Conservation (phyloP, 73 alveolate species). For the Paramecium sexaurelia region DNA sequence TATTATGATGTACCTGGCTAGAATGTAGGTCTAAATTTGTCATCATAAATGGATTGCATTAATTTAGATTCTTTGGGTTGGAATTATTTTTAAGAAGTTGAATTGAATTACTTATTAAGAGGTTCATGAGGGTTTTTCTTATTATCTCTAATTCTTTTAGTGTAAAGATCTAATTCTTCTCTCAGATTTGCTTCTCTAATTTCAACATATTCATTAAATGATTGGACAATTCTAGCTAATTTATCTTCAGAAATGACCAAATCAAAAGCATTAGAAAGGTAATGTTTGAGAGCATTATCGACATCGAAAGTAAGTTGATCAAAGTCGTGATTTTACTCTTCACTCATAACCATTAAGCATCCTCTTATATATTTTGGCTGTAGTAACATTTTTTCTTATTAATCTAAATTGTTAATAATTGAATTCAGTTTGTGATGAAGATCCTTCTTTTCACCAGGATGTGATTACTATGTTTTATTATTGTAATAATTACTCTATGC, state of each 20-base stretch:
- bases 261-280: neutral
- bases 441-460: neutral
- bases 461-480: neutral
- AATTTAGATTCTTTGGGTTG: neutral
- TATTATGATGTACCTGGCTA: neutral
- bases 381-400: neutral
- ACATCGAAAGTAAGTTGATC: neutral
- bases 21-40: neutral
- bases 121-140: neutral
- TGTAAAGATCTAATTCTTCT: neutral
- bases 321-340: neutral
- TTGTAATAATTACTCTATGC: neutral
- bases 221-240: neutral
- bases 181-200: neutral
- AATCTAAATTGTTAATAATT: neutral
- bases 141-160: neutral
- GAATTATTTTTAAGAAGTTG: neutral
- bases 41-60: neutral
- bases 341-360: slow-evolving; percentile 1
- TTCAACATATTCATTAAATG: neutral
- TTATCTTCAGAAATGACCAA: neutral
- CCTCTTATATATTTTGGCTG: neutral
- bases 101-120: neutral
- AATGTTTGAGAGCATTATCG: neutral
- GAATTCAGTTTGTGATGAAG: neutral